These are phyloP conservation scores for Vachellia pachyceras DNA, from an alignment of 306 rosid species.

Conservation along the genomic window DNA sequence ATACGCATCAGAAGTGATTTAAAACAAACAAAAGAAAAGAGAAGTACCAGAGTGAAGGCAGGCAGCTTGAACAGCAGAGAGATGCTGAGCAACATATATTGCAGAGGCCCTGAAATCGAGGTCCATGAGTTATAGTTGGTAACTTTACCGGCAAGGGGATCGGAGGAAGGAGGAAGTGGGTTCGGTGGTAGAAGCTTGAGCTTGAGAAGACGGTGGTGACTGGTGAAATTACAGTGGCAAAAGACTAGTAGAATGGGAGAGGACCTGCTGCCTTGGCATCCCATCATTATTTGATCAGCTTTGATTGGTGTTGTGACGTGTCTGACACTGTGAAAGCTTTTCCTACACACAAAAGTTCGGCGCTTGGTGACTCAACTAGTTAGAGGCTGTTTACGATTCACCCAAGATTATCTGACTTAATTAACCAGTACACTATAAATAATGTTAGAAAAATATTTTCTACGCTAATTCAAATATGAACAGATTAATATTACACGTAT, in stretches of 20 bases:
- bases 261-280: background rate
- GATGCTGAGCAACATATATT: constrained; percentile 52
- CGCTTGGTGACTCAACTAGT: constrained; percentile 33
- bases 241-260: background rate
- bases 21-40: background rate
- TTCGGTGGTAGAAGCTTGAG: constrained; percentile 14
- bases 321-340: constrained; percentile 38
- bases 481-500: no score
- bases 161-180: background rate
- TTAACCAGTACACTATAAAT: no score
- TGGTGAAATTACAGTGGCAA: background rate
- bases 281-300: constrained; percentile 28
- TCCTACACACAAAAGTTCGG: constrained; percentile 43
- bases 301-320: constrained; percentile 40
- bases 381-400: no score
- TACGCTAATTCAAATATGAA: no score
- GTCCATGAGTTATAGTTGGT: constrained; percentile 49
- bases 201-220: background rate
- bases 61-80: constrained; percentile 59
- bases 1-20: background rate
- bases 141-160: background rate
- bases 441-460: no score
- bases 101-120: constrained; percentile 63
- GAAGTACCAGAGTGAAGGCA: constrained; percentile 65
- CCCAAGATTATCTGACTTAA: no score